A percentile compares a stretch with the other conserved stretches of the same genome.
Conservation (phyloP, 1,284 basidiomycete species). For the Lentinus polychrous region DNA sequence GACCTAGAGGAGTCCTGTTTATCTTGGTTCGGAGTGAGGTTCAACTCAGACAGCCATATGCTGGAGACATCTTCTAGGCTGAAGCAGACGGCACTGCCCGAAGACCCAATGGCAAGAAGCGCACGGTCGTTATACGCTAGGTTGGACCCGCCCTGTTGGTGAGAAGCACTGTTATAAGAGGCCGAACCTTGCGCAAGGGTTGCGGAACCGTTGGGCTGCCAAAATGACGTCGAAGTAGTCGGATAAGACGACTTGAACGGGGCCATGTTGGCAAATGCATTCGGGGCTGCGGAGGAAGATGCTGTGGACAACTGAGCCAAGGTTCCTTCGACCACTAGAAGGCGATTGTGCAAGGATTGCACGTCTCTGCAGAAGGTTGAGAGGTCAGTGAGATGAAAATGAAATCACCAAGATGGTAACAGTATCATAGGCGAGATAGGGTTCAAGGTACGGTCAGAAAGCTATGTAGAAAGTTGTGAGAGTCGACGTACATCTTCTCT, state of each 20-base stretch:
- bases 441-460: not conserved
- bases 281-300: constrained; percentile 15
- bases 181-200: constrained; percentile 7
- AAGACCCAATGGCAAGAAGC: constrained; percentile 31
- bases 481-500: constrained; percentile 64
- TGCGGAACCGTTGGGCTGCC: constrained; percentile 4
- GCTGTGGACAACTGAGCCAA: constrained; percentile 37
- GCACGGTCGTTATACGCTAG: constrained; percentile 33
- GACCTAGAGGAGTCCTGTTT: constrained; percentile 4
- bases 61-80: constrained; percentile 48
- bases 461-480: constrained; percentile 2
- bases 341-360: constrained; percentile 72
- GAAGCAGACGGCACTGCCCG: constrained; percentile 47
- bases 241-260: constrained; percentile 18
- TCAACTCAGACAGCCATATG: constrained; percentile 41
- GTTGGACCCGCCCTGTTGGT: constrained; percentile 7
- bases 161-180: constrained; percentile 11
- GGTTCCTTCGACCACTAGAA: constrained; percentile 52
- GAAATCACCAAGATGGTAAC: not conserved
- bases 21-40: constrained; percentile 15
- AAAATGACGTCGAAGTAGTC: not conserved
- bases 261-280: constrained; percentile 13
- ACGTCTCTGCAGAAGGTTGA: constrained; percentile 47
- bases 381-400: not conserved
- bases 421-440: not conserved